Evolutionary conservation across 352 stramenopile genomes (phyloP).

Genomic region (Elongisporangium anandrum): DNA sequence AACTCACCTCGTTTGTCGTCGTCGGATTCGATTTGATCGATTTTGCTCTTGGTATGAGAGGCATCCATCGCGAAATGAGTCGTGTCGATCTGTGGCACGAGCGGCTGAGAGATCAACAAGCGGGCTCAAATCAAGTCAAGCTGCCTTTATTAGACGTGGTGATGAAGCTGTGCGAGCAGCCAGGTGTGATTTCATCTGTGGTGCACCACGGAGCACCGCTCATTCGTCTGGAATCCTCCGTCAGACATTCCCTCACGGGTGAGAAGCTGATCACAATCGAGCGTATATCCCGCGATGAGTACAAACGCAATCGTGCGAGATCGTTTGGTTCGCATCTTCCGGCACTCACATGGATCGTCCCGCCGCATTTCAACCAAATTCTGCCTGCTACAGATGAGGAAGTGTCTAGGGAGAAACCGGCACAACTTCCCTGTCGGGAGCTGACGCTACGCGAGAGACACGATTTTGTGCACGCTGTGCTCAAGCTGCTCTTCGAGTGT

Average conservation of each 20-base stretch:
- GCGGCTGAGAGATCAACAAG: too few relatives aligned
- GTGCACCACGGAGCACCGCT: not conserved
- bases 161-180: not conserved
- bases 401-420: not conserved
- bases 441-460: not conserved
- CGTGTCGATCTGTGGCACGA: too few relatives aligned
- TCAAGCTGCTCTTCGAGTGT: constrained; percentile 18
- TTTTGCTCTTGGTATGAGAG: not conserved
- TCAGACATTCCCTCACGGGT: not conserved
- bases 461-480: not conserved
- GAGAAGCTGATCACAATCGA: not conserved
- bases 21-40: constrained; percentile 10
- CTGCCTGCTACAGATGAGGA: not conserved
- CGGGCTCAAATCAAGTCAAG: too few relatives aligned
- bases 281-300: not conserved
- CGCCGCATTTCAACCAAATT: not conserved
- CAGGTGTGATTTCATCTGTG: not conserved
- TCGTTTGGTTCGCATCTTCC: too few relatives aligned
- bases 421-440: not conserved
- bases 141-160: not conserved
- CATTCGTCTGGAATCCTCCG: not conserved
- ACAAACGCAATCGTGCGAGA: not conserved
- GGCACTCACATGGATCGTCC: not conserved
- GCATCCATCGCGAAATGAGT: not conserved
- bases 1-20: too few relatives aligned